phyloP scores from a whole-genome alignment of 2,329 filamentous ascomycete genomes.

The Diplodia sapinea region DNA sequence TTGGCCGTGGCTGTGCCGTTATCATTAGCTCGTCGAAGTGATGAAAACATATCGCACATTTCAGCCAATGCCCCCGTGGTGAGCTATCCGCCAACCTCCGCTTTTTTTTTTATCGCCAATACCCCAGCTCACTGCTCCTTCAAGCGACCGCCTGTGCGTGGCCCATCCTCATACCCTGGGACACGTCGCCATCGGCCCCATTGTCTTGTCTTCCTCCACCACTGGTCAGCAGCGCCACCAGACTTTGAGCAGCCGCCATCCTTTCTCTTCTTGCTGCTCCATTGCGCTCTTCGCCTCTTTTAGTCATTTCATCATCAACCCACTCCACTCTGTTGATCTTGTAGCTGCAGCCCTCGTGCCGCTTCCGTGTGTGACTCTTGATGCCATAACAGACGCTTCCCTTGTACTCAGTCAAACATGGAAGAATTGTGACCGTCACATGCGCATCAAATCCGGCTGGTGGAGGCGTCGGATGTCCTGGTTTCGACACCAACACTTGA shows the following conservation, averaged over 20 bases:
- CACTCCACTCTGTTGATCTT: conserved; percentile 82
- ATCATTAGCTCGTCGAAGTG: conserved; percentile 14
- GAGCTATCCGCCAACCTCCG: not conserved
- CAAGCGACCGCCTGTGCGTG: conserved; percentile 30
- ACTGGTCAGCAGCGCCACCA: conserved; percentile 36
- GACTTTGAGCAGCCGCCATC: conserved; percentile 44
- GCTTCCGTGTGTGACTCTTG: conserved; percentile 76
- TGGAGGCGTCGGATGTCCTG: conserved; percentile 63
- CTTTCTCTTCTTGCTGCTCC: conserved; percentile 46
- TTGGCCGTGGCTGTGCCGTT: conserved; percentile 23
- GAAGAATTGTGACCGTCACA: conserved; percentile 83
- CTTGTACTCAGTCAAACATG: conserved; percentile 76
- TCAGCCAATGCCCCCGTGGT: conserved; percentile 7
- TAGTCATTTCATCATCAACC: conserved; percentile 72
- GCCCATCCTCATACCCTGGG: conserved; percentile 26
- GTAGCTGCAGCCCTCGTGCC: conserved; percentile 88
- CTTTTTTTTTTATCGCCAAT: conserved; percentile 12
- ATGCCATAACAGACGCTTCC: conserved; percentile 80
- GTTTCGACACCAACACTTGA: conserved; percentile 49
- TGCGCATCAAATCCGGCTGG: conserved; percentile 78
- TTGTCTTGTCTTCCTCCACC: conserved; percentile 42
- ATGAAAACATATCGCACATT: conserved; percentile 6
- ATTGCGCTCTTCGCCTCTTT: conserved; percentile 46
- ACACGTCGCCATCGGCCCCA: conserved; percentile 5
- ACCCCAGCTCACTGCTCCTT: not conserved